A percentile compares a stretch with the other conserved stretches of the same genome.
These are phyloP conservation scores for Pistacia vera DNA, from an alignment of 345 rosid genomes.

Conservation along the genomic window DNA sequence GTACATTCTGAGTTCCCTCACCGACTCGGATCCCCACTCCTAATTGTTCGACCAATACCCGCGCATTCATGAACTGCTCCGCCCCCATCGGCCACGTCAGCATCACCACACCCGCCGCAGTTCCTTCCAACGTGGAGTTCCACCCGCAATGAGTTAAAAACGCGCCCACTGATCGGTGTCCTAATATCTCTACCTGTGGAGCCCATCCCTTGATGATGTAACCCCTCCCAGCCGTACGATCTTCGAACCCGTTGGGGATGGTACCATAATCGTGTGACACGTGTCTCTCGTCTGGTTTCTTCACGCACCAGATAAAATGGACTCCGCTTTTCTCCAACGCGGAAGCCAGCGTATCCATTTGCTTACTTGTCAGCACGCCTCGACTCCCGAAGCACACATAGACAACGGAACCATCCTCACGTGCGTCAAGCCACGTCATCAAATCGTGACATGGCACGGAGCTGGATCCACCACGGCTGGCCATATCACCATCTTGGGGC, in stretches of 20 bases:
- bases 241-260: constrained; percentile 1
- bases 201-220: constrained; percentile 23
- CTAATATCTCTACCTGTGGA: constrained; percentile 15
- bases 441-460: constrained; percentile 16
- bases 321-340: constrained; percentile 19
- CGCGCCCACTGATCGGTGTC: constrained; percentile 11
- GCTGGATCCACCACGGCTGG: constrained; percentile 31
- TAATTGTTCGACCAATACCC: constrained; percentile 28
- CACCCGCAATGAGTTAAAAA: constrained; percentile 24
- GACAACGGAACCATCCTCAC: not conserved
- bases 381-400: constrained; percentile 26
- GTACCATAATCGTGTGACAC: not conserved
- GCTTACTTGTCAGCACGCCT: not conserved
- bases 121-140: constrained; percentile 27
- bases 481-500: not conserved
- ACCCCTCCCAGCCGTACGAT: constrained; percentile 16
- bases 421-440: constrained; percentile 22
- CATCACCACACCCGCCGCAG: constrained; percentile 34
- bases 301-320: constrained; percentile 12
- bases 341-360: constrained; percentile 7
- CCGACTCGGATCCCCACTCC: constrained; percentile 30
- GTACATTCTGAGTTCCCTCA: constrained; percentile 31
- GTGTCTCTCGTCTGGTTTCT: not conserved
- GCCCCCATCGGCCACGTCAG: constrained; percentile 47
- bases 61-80: constrained; percentile 37